Conservation (phyloP, 176 grass and related monocot species). For the Oropetium thomaeum region DNA sequence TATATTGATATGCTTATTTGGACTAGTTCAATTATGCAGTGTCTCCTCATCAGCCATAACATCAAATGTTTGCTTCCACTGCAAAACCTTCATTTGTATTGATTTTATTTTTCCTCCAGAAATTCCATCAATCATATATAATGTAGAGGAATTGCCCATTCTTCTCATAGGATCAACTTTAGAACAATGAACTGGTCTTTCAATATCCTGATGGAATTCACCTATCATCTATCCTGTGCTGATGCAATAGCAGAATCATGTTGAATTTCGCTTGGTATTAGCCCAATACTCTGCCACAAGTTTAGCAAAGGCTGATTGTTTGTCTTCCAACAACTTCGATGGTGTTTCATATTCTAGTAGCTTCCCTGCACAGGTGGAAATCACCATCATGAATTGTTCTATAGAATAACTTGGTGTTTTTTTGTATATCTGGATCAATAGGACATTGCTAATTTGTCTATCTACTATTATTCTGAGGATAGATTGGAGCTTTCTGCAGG, state of each 20-base stretch:
- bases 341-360: slow-evolving; percentile 91
- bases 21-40: background rate
- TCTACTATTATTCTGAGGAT: background rate
- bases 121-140: slow-evolving; percentile 19
- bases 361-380: slow-evolving; percentile 51
- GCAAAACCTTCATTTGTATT: background rate
- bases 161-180: background rate
- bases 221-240: slow-evolving; percentile 1
- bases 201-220: slow-evolving; percentile 2
- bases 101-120: background rate
- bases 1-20: background rate
- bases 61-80: background rate
- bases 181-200: background rate
- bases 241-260: slow-evolving; percentile 30
- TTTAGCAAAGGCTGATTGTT: slow-evolving; percentile 79
- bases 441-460: background rate
- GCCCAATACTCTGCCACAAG: slow-evolving; percentile 96
- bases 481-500: background rate
- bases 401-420: background rate
- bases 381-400: background rate
- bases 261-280: slow-evolving; percentile 64
- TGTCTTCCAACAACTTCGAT: slow-evolving; percentile 66
- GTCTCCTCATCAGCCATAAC: background rate
- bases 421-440: background rate
- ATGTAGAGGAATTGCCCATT: background rate